Conservation (phyloP, 2,329 filamentous ascomycete species). For the Claviceps sp. region DNA sequence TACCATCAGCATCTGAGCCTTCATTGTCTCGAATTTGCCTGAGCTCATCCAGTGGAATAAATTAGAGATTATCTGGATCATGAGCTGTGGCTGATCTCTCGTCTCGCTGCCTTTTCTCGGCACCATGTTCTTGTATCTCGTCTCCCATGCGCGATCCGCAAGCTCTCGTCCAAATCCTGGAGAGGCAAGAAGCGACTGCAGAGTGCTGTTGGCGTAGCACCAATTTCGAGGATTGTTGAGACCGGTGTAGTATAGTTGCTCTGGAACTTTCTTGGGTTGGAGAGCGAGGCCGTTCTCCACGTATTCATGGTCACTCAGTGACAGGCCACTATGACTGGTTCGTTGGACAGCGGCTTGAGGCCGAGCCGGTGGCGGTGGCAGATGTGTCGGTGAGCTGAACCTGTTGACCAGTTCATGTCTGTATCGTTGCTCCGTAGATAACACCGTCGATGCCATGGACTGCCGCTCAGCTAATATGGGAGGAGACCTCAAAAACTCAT, state of each 20-base stretch:
- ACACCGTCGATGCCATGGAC: conserved; percentile 40
- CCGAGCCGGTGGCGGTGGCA: conserved; percentile 46
- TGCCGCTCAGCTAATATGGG: conserved; percentile 49
- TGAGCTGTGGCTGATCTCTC: conserved; percentile 40
- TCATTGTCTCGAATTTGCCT: conserved; percentile 36
- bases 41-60: conserved; percentile 44
- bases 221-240: conserved; percentile 69
- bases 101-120: conserved; percentile 48
- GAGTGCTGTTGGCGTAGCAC: conserved; percentile 85
- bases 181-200: conserved; percentile 73
- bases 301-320: conserved; percentile 19
- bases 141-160: conserved; percentile 44
- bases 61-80: conserved; percentile 46
- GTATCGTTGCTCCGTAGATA: conserved; percentile 12
- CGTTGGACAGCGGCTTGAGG: conserved; percentile 55
- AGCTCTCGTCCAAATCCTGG: conserved; percentile 52
- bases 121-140: conserved; percentile 45
- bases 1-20: conserved; percentile 45
- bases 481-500: conserved; percentile 78
- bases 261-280: conserved; percentile 24
- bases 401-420: conserved; percentile 18
- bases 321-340: conserved; percentile 69
- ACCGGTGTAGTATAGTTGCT: conserved; percentile 42
- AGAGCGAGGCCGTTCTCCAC: conserved; percentile 21
- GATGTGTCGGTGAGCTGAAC: conserved; percentile 31